Evolutionary conservation across 257 asterid species (phyloP).

Genomic region (Petrea volubilis): DNA sequence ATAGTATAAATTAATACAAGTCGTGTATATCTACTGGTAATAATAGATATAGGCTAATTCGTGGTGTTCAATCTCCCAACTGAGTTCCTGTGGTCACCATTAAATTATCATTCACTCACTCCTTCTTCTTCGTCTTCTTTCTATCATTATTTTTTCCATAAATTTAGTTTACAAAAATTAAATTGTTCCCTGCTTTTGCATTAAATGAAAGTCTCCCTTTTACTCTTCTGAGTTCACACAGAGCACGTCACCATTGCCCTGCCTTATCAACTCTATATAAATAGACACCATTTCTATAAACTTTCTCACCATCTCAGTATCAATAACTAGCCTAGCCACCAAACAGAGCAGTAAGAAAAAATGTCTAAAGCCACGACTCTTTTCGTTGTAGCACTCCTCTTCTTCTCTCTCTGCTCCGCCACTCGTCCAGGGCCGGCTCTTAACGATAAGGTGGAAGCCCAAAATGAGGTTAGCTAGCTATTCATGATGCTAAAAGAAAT

Average conservation of each 20-base stretch:
- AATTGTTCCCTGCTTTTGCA: slow-evolving; percentile 6
- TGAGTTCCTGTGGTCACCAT: slow-evolving; percentile 29
- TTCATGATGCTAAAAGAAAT: too few relatives aligned
- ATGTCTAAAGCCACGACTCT: slow-evolving; percentile 51
- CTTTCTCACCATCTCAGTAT: slow-evolving; percentile 4
- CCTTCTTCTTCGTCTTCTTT: not conserved
- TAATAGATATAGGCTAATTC: not conserved
- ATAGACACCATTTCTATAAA: slow-evolving; percentile 13
- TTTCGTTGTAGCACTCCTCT: slow-evolving; percentile 43
- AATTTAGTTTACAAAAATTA: slow-evolving; percentile 1
- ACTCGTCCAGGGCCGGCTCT: slow-evolving; percentile 43
- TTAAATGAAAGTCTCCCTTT: slow-evolving; percentile 28
- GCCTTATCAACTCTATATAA: slow-evolving; percentile 32
- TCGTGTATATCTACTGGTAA: not conserved
- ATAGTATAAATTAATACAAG: not conserved
- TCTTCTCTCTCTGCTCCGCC: slow-evolving; percentile 40
- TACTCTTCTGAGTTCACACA: slow-evolving; percentile 32
- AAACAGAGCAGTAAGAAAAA: slow-evolving; percentile 1
- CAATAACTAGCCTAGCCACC: not conserved
- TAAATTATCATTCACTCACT: not conserved
- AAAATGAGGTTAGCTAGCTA: slow-evolving; percentile 26
- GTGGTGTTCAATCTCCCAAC: slow-evolving; percentile 2
- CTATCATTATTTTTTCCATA: not conserved
- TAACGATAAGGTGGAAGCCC: slow-evolving; percentile 9
- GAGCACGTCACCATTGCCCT: slow-evolving; percentile 14